phyloP scores from a whole-genome alignment of 192 early-diverging fungal genomes.

The Coemansia sp. region DNA sequence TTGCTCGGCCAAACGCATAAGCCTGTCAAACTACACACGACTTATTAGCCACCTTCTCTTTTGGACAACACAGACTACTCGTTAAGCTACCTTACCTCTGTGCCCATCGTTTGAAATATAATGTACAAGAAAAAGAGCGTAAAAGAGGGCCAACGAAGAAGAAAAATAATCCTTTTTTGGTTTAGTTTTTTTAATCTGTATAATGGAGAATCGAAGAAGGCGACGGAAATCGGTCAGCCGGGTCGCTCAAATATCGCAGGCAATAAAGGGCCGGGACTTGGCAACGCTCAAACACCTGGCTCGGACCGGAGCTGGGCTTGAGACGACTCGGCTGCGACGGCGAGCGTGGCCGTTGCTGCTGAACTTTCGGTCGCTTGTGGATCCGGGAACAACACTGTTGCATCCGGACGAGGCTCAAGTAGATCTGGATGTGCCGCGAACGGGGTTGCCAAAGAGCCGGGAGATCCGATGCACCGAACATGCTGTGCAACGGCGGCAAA shows the following conservation, averaged over 20 bases:
- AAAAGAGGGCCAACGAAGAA: background rate
- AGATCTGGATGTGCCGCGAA: constrained; percentile 40
- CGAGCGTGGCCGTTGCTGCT: constrained; percentile 51
- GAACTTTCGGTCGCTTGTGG: constrained; percentile 40
- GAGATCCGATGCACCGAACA: constrained; percentile 26
- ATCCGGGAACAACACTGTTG: constrained; percentile 4
- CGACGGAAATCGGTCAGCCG: background rate
- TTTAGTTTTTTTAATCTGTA: background rate
- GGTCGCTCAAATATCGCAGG: constrained; percentile 36
- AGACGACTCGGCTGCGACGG: constrained; percentile 35
- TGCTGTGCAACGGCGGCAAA: constrained; percentile 52
- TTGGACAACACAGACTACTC: background rate
- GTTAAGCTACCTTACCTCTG: constrained; percentile 11
- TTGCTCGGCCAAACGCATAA: constrained; percentile 51
- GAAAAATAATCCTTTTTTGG: background rate
- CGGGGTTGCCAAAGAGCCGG: constrained; percentile 21
- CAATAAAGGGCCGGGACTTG: constrained; percentile 32
- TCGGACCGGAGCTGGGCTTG: constrained; percentile 35
- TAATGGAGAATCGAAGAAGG: constrained; percentile 3
- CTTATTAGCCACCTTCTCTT: background rate
- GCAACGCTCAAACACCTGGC: constrained; percentile 42
- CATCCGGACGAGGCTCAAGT: constrained; percentile 48
- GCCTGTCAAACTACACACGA: constrained; percentile 43
- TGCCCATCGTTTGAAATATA: constrained; percentile 22
- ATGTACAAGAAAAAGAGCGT: background rate